These are phyloP conservation scores for Malus sylvestris DNA, from an alignment of 306 rosid species.

Conservation along the genomic window DNA sequence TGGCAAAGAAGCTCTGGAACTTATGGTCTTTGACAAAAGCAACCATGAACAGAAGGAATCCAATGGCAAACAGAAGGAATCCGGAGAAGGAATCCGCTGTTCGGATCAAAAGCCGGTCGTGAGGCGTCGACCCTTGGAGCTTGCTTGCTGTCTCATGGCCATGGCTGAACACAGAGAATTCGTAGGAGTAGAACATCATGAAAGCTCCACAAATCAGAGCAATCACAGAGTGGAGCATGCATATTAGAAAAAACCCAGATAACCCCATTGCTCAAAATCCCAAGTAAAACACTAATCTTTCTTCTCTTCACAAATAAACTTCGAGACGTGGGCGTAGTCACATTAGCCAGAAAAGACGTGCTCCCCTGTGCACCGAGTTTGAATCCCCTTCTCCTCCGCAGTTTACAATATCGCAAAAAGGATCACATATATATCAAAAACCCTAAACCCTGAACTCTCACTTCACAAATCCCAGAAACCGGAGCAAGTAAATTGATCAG, in stretches of 20 bases:
- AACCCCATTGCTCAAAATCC: conserved; percentile 40
- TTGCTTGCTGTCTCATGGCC: conserved; percentile 63
- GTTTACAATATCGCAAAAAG: neutral
- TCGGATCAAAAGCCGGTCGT: conserved; percentile 62
- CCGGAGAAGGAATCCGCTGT: conserved; percentile 91
- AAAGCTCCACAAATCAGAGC: conserved; percentile 67
- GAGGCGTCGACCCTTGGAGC: conserved; percentile 85
- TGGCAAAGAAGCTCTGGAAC: conserved; percentile 86
- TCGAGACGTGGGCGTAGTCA: neutral
- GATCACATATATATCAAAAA: neutral
- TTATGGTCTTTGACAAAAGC: conserved; percentile 73
- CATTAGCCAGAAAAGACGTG: neutral
- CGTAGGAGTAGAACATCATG: conserved; percentile 69
- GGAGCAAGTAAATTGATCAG: neutral
- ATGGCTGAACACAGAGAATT: conserved; percentile 55
- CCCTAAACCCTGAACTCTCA: conserved; percentile 1
- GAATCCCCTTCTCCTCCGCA: neutral
- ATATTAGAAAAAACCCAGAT: conserved; percentile 51
- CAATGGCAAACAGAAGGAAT: conserved; percentile 59
- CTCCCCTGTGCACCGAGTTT: neutral
- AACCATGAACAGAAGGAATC: conserved; percentile 72
- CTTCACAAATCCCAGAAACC: neutral
- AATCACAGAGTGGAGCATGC: conserved; percentile 70
- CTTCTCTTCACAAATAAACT: neutral
- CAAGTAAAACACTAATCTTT: neutral